A percentile compares a stretch with the other conserved stretches of the same genome.
Evolutionary conservation across 2,329 filamentous ascomycete genomes (phyloP).

Genomic region (Didymella lethalis): DNA sequence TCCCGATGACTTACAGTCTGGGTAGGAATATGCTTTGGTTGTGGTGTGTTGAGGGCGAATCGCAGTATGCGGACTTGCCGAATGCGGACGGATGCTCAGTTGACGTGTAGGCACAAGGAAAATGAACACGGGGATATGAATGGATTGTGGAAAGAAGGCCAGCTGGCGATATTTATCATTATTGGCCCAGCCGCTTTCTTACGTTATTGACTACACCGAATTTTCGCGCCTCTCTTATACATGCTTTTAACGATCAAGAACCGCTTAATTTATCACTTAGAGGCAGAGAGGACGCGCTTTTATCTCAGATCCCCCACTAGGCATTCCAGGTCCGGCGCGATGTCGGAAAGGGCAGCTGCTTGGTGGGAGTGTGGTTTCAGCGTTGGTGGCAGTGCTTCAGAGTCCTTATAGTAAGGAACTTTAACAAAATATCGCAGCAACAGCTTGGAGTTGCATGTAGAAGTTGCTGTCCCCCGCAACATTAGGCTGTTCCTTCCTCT

Average conservation of each 20-base stretch:
- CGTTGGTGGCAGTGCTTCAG: neutral
- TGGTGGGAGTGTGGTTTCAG: neutral
- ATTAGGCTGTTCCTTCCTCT: conserved; percentile 23
- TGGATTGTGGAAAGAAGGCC: conserved; percentile 6
- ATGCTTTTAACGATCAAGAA: conserved; percentile 41
- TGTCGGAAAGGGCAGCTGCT: conserved; percentile 33
- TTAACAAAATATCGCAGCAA: conserved; percentile 9
- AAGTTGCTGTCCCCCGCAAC: conserved; percentile 17
- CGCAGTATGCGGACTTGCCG: conserved; percentile 6
- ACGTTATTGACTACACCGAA: conserved; percentile 45
- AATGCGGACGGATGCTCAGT: conserved; percentile 15
- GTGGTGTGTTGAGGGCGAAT: neutral
- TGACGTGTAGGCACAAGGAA: conserved; percentile 7
- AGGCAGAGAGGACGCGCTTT: conserved; percentile 35
- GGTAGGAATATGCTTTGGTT: neutral
- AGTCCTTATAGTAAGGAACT: neutral
- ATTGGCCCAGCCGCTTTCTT: conserved; percentile 40
- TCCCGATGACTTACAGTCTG: neutral
- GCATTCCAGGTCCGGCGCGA: conserved; percentile 36
- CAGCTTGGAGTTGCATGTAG: conserved; percentile 17
- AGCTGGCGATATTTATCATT: conserved; percentile 34
- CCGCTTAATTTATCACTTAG: conserved; percentile 41
- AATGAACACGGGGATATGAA: conserved; percentile 12
- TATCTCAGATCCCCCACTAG: conserved; percentile 43
- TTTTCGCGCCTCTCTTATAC: conserved; percentile 37